phyloP scores from a whole-genome alignment of 805 yeast species.

The Yamadazyma nakazawae region DNA sequence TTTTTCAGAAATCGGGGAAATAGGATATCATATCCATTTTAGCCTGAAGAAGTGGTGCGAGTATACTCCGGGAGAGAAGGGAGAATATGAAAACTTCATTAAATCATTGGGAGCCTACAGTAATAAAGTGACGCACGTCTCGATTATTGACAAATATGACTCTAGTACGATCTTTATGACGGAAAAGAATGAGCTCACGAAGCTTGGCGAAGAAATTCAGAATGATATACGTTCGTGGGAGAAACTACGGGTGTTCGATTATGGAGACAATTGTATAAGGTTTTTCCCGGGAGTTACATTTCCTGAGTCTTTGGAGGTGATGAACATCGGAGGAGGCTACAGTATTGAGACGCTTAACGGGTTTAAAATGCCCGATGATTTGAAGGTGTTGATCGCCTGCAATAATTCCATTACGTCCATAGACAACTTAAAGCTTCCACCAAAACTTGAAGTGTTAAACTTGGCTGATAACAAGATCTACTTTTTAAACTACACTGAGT shows the following conservation, averaged over 20 bases:
- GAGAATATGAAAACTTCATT: slow-evolving; percentile 24
- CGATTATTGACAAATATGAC: slow-evolving; percentile 37
- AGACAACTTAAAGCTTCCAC: slow-evolving; percentile 35
- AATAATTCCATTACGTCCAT: slow-evolving; percentile 32
- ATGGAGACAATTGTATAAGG: slow-evolving; percentile 34
- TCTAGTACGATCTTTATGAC: slow-evolving; percentile 31
- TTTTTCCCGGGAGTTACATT: slow-evolving; percentile 38
- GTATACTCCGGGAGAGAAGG: slow-evolving; percentile 22
- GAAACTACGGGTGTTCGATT: slow-evolving; percentile 32
- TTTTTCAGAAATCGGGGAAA: slow-evolving; percentile 18
- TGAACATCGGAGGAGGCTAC: slow-evolving; percentile 39
- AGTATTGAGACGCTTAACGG: slow-evolving; percentile 39
- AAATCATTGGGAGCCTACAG: slow-evolving; percentile 19
- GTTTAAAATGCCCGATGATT: slow-evolving; percentile 33
- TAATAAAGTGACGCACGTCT: slow-evolving; percentile 35
- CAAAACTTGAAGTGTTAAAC: slow-evolving; percentile 29
- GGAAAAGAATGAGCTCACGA: slow-evolving; percentile 29
- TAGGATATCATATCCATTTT: slow-evolving; percentile 36
- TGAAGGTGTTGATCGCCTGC: slow-evolving; percentile 30
- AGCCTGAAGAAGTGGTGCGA: slow-evolving; percentile 30
- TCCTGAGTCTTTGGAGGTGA: slow-evolving; percentile 34
- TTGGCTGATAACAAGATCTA: slow-evolving; percentile 37
- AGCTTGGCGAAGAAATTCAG: slow-evolving; percentile 35
- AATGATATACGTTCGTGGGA: slow-evolving; percentile 34
- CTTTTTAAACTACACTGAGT: slow-evolving; percentile 37